Conservation (phyloP, 345 rosid species). For the Eucalyptus polyanthemos region DNA sequence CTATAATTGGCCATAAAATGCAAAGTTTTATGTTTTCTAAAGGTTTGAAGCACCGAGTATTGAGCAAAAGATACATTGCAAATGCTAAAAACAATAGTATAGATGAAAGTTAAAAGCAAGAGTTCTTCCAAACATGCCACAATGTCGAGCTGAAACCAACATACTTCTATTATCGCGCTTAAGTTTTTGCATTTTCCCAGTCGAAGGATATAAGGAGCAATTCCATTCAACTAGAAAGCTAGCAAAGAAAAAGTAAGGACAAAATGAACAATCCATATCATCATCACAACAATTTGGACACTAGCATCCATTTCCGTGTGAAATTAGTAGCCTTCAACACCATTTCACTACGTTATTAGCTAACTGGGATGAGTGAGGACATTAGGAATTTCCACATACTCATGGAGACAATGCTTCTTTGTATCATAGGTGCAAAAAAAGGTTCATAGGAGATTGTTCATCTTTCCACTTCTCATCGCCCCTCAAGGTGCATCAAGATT, state of each 20-base stretch:
- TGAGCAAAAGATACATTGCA: neutral
- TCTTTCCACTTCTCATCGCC: neutral
- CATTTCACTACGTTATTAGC: neutral
- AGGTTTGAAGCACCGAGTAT: neutral
- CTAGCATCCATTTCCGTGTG: neutral
- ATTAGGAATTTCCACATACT: neutral
- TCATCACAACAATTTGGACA: neutral
- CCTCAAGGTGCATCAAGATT: neutral
- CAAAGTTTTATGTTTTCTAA: neutral
- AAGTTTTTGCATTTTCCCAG: neutral
- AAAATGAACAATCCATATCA: neutral
- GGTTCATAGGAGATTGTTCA: neutral
- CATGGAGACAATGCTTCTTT: neutral
- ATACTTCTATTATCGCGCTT: neutral
- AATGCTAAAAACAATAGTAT: neutral
- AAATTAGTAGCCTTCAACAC: neutral
- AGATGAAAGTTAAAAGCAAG: neutral
- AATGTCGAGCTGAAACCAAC: neutral
- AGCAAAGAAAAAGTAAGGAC: neutral
- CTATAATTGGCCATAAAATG: neutral
- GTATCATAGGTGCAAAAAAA: neutral
- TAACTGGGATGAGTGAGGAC: neutral
- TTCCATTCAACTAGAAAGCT: neutral
- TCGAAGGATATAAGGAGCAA: neutral
- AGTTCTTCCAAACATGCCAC: neutral